A percentile compares a stretch with the other conserved stretches of the same genome.
These are phyloP conservation scores for Penicillium sp. DNA, from an alignment of 2,329 filamentous ascomycete species.

Conservation along the genomic window DNA sequence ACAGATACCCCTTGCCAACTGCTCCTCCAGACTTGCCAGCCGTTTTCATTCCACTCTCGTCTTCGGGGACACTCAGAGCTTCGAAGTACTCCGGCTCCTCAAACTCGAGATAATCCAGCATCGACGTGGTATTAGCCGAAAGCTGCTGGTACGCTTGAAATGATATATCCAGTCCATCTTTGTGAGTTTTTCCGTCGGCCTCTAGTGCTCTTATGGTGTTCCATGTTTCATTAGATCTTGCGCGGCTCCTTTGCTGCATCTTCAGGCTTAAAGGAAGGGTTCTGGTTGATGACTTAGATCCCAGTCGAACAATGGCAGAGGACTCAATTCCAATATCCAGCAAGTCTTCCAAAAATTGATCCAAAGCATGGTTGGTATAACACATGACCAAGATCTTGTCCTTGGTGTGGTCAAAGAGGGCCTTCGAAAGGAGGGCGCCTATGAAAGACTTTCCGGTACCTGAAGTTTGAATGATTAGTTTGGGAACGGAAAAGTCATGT, in stretches of 20 bases:
- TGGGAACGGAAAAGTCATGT: not conserved
- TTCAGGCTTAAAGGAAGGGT: conserved; percentile 54
- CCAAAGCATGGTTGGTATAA: conserved; percentile 70
- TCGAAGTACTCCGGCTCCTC: conserved; percentile 55
- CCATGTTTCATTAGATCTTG: conserved; percentile 39
- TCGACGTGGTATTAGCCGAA: conserved; percentile 11
- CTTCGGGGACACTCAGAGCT: conserved; percentile 56
- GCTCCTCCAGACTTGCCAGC: conserved; percentile 50
- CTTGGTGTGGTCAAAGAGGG: conserved; percentile 52
- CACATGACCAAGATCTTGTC: conserved; percentile 64
- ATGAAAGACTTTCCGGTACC: conserved; percentile 77
- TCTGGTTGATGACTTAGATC: conserved; percentile 56
- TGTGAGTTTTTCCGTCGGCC: conserved; percentile 33
- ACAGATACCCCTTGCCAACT: conserved; percentile 53
- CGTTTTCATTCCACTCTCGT: conserved; percentile 47
- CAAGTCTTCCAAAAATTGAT: conserved; percentile 69
- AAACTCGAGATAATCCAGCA: conserved; percentile 57
- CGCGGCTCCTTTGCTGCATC: conserved; percentile 39
- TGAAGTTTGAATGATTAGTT: conserved; percentile 29
- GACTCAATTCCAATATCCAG: conserved; percentile 58
- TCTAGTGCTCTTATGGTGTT: conserved; percentile 47
- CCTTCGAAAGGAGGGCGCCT: conserved; percentile 63
- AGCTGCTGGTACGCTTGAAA: conserved; percentile 20
- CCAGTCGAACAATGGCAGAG: conserved; percentile 61
- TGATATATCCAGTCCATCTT: conserved; percentile 20